Evolutionary conservation across 2,329 filamentous ascomycete species (phyloP).

Genomic region (Dactylellina cionopaga): DNA sequence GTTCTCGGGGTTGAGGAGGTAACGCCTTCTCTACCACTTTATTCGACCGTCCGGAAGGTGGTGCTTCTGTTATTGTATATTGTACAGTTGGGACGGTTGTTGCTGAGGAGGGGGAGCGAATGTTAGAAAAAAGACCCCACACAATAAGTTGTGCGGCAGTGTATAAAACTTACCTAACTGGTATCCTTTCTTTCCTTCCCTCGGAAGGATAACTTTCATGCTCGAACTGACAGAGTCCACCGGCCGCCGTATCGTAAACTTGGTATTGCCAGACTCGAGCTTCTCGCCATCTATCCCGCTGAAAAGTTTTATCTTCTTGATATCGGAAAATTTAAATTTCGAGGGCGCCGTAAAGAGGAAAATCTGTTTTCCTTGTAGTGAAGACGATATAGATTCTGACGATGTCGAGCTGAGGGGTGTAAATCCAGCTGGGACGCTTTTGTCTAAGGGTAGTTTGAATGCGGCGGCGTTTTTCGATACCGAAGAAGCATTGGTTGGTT

Average conservation of each 20-base stretch:
- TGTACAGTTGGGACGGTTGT: constrained; percentile 48
- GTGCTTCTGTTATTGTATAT: constrained; percentile 52
- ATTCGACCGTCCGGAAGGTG: neutral
- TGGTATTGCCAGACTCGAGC: constrained; percentile 20
- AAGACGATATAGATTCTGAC: constrained; percentile 28
- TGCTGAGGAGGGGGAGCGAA: too few species aligned
- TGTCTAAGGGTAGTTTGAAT: constrained; percentile 41
- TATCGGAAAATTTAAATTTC: constrained; percentile 38
- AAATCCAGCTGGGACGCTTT: constrained; percentile 37
- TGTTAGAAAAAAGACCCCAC: too few species aligned
- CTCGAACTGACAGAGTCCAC: constrained; percentile 32
- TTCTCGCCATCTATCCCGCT: constrained; percentile 40
- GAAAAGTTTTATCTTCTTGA: constrained; percentile 49
- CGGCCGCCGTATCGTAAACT: constrained; percentile 39
- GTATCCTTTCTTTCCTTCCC: constrained; percentile 54
- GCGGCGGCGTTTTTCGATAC: constrained; percentile 2
- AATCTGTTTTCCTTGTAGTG: constrained; percentile 40
- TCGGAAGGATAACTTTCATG: constrained; percentile 38
- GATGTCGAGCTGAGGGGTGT: constrained; percentile 24
- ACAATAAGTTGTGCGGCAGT: too few species aligned
- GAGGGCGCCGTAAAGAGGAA: constrained; percentile 48
- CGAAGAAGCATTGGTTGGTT: constrained; percentile 17
- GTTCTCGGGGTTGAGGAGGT: constrained; percentile 48
- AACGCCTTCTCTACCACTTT: constrained; percentile 7
- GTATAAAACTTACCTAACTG: constrained; percentile 53